Conservation (phyloP, 108 stramenopile species). For the Craspedostauros australis region DNA sequence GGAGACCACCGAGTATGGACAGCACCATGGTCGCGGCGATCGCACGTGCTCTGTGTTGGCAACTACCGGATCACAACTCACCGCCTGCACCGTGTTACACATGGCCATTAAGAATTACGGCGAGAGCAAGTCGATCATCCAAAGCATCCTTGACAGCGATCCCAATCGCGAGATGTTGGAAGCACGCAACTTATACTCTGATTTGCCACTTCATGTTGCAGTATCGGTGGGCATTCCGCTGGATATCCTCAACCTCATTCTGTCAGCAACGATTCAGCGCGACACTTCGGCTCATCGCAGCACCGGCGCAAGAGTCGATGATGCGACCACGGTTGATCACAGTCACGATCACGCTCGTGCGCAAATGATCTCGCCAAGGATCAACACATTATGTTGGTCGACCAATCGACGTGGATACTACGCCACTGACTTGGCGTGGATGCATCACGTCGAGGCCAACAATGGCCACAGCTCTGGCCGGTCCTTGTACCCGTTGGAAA, state of each 20-base stretch:
- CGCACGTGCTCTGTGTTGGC: too few species aligned
- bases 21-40: too few species aligned
- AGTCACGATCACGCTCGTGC: not conserved
- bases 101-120: slow-evolving; percentile 36
- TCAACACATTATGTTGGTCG: slow-evolving; percentile 22
- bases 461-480: slow-evolving; percentile 6
- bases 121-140: slow-evolving; percentile 18
- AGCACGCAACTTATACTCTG: slow-evolving; percentile 23
- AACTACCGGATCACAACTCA: too few species aligned
- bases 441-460: slow-evolving; percentile 31
- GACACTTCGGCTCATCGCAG: too few species aligned
- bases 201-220: slow-evolving; percentile 39
- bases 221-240: slow-evolving; percentile 23
- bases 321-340: not conserved
- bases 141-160: slow-evolving; percentile 10
- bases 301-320: not conserved
- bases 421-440: slow-evolving; percentile 43
- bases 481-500: slow-evolving; percentile 18
- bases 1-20: too few species aligned
- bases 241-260: slow-evolving; percentile 10
- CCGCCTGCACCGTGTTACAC: slow-evolving; percentile 31
- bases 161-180: slow-evolving; percentile 2
- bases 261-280: slow-evolving; percentile 13
- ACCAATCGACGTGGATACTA: slow-evolving; percentile 28
- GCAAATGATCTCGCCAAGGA: not conserved